phyloP scores from a whole-genome alignment of 192 early-diverging fungal species.

The Coemansia pectinata region DNA sequence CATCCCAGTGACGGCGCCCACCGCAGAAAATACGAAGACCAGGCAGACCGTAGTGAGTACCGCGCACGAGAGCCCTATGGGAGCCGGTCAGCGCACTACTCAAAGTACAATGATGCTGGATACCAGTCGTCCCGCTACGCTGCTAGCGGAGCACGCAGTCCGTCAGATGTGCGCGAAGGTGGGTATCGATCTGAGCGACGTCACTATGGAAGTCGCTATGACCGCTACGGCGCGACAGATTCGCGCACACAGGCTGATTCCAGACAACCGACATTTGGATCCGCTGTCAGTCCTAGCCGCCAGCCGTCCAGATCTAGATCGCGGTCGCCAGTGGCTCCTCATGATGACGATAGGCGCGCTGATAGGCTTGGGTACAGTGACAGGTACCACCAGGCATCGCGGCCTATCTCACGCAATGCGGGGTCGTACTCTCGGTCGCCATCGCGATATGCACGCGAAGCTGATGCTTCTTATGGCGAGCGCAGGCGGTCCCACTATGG shows the following conservation, averaged over 20 bases:
- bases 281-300: background rate
- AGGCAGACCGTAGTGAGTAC: slow-evolving; percentile 27
- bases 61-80: slow-evolving; percentile 20
- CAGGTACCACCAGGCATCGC: slow-evolving; percentile 12
- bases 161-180: slow-evolving; percentile 18
- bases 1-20: slow-evolving; percentile 15
- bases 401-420: slow-evolving; percentile 15
- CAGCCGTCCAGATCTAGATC: slow-evolving; percentile 25
- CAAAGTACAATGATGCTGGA: slow-evolving; percentile 18
- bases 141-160: slow-evolving; percentile 23
- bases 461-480: slow-evolving; percentile 2
- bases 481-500: slow-evolving; percentile 15
- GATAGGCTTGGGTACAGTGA: slow-evolving; percentile 15
- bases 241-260: background rate
- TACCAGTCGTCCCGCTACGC: slow-evolving; percentile 21
- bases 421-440: slow-evolving; percentile 28
- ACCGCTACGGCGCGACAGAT: slow-evolving; percentile 15
- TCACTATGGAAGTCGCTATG: slow-evolving; percentile 27
- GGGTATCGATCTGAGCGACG: slow-evolving; percentile 37
- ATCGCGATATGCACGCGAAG: slow-evolving; percentile 7
- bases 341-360: slow-evolving; percentile 15
- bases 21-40: slow-evolving; percentile 35
- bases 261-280: background rate
- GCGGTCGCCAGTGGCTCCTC: slow-evolving; percentile 17
- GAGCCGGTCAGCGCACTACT: slow-evolving; percentile 19